Base-by-base conservation (phyloP, 2,329 filamentous ascomycete species). In the Gyromitra esculenta region DNA sequence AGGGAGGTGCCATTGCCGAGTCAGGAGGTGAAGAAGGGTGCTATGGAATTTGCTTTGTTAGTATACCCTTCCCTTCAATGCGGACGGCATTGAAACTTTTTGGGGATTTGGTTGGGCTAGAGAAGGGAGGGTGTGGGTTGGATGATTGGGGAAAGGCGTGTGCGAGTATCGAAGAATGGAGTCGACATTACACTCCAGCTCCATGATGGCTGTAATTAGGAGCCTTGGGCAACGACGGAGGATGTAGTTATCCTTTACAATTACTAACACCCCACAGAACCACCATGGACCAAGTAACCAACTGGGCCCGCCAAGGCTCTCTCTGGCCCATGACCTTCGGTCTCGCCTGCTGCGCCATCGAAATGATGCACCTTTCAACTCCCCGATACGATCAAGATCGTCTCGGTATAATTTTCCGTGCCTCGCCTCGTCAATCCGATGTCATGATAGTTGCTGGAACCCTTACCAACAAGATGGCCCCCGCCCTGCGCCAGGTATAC, bases 391-490 rank as follows among this genome's bases (percentile, higher is more conserved):
- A 96, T 82, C 92, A 96, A 83, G 93, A 96, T 85, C 89, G 93
- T 45, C 87, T 95, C 76, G 93, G 93, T 79, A 96, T 96, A 83
- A 96, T 96, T 83, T 96, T 96, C 88, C 91, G 93, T 81, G 93
- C 92, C 75, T 95, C 92, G 13, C 93, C 93, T 0, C 91, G 93
- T 79, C 93, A 96, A 84, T 92, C 92, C 77, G 93, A 97, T 84
- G 91, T 96, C 80, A 96, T 97, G 93, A 96, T 97, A 81, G 93
- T 97, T 25, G 93, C 94, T 35, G 94, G 94, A 76, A 97, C 94
- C 39, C 88, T 97, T 78, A 96, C 93, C 81, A 97, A 97, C 87
- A 97, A 97, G 87, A 97, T 97, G 94, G 93, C 93, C 0, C 93
- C 94, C 1, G 94, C 94, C 43, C 86, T 97, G 82, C 88, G 94